phyloP scores from a whole-genome alignment of 2,329 filamentous ascomycete genomes.

The Madurella fahalii region DNA sequence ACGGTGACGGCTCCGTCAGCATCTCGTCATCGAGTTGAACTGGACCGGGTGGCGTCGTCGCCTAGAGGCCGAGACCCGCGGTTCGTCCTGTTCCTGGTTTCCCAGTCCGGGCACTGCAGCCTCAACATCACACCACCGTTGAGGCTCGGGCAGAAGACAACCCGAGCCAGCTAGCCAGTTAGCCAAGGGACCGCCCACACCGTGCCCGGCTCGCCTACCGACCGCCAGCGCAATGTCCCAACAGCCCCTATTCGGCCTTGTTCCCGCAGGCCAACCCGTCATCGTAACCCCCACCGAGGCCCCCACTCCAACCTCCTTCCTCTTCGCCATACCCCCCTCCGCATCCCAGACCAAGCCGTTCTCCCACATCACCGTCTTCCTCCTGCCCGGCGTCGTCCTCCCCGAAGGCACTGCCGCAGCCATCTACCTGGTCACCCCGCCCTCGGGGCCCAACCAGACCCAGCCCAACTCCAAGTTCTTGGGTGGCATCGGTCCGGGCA shows the following conservation, averaged over 20 bases:
- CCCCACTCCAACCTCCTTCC: slow-evolving; percentile 51
- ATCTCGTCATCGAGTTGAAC: not conserved
- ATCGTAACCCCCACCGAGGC: slow-evolving; percentile 51
- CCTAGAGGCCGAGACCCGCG: not conserved
- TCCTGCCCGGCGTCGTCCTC: slow-evolving; percentile 72
- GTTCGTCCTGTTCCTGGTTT: not conserved
- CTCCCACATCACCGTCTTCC: slow-evolving; percentile 82
- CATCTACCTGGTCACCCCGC: slow-evolving; percentile 72
- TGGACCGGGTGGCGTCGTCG: not conserved
- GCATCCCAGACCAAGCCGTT: slow-evolving; percentile 46
- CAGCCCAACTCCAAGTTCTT: slow-evolving; percentile 71
- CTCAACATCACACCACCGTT: not conserved
- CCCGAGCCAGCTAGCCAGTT: not conserved
- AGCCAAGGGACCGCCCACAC: too few relatives aligned
- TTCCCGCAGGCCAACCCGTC: slow-evolving; percentile 57
- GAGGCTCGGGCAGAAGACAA: not conserved
- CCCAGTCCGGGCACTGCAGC: not conserved
- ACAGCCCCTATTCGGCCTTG: slow-evolving; percentile 50
- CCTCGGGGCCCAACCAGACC: slow-evolving; percentile 37
- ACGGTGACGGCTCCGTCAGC: not conserved
- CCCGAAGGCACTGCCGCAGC: slow-evolving; percentile 76
- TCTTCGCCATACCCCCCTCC: slow-evolving; percentile 48
- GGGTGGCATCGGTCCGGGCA: slow-evolving; percentile 83
- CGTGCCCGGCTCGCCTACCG: too few relatives aligned
- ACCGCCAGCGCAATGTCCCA: slow-evolving; percentile 35